Percentiles rank a stretch among this genome's conserved stretches.
phyloP scores from a whole-genome alignment of 2,329 filamentous ascomycete species.

The Aspergillus fischeri region DNA sequence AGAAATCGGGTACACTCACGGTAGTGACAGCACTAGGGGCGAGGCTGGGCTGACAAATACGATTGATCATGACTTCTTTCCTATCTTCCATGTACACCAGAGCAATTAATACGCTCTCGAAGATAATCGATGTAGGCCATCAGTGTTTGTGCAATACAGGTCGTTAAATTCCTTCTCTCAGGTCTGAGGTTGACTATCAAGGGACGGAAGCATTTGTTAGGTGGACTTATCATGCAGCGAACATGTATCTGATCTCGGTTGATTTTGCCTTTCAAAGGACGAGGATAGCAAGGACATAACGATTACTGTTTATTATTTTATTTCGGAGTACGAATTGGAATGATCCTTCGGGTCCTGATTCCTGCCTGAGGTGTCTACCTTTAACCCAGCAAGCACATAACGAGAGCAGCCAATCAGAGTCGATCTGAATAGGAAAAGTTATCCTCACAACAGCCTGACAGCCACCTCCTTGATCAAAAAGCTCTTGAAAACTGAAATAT shows the following conservation, averaged over 20 bases:
- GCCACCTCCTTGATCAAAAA: not conserved
- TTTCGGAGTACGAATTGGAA: not conserved
- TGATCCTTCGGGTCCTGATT: not conserved
- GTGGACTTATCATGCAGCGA: not conserved
- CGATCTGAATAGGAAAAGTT: not conserved
- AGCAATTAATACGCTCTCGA: not conserved
- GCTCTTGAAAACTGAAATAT: not conserved
- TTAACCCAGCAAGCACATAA: not conserved
- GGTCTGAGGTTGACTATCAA: too few relatives aligned
- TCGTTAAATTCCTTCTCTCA: too few relatives aligned
- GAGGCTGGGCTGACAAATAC: not conserved
- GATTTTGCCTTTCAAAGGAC: not conserved
- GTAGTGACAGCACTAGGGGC: too few relatives aligned
- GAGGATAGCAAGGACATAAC: not conserved
- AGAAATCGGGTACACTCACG: too few relatives aligned
- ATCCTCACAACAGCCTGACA: not conserved
- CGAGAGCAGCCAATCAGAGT: conserved; percentile 5
- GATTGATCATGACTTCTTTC: not conserved
- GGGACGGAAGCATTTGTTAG: too few relatives aligned
- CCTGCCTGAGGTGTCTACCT: not conserved
- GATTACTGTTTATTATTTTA: not conserved
- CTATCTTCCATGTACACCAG: not conserved
- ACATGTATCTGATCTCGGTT: not conserved
- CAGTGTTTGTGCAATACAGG: too few relatives aligned
- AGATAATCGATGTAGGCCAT: not conserved